A percentile compares a stretch with the other conserved stretches of the same genome.
Conservation (phyloP, 2,329 filamentous ascomycete genomes). For the Sphaerulina vaccinii region DNA sequence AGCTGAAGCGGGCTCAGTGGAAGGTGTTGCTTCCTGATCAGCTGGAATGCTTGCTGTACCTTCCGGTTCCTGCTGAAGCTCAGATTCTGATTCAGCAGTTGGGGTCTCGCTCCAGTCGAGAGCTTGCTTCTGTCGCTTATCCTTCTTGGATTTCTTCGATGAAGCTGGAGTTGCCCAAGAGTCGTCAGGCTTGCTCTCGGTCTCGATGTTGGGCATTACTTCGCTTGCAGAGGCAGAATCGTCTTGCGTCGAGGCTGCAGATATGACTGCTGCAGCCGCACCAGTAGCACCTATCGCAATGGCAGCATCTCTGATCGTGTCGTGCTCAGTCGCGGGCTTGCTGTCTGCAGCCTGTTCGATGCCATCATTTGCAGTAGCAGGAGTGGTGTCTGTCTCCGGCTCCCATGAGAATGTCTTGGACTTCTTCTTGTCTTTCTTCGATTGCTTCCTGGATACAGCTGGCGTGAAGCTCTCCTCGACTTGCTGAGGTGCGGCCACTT, state of each 20-base stretch:
- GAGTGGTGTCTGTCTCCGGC: too few species aligned
- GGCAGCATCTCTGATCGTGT: neutral
- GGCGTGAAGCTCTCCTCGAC: too few species aligned
- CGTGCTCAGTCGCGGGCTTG: neutral
- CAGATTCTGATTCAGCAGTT: neutral
- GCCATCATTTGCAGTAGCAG: too few species aligned
- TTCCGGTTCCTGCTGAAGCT: neutral
- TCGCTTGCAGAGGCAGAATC: neutral
- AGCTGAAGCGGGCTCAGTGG: neutral
- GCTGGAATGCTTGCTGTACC: neutral
- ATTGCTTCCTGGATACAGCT: constrained; percentile 29
- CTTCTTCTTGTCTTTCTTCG: constrained; percentile 46
- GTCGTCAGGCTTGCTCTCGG: neutral
- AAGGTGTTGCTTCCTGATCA: neutral
- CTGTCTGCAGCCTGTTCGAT: too few species aligned
- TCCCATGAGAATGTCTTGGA: constrained; percentile 17
- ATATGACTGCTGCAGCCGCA: neutral
- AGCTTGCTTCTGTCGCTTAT: constrained; percentile 21
- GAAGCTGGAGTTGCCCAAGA: neutral
- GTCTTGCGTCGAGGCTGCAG: neutral
- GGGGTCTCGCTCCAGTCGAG: neutral
- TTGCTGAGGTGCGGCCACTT: too few species aligned
- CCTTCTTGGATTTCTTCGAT: constrained; percentile 19
- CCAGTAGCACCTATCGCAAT: neutral
- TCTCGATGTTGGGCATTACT: neutral